Percentiles rank a stretch among this genome's conserved stretches.
Evolutionary conservation across 2,329 filamentous ascomycete species (phyloP).

Genomic region (Penicillium sp.): DNA sequence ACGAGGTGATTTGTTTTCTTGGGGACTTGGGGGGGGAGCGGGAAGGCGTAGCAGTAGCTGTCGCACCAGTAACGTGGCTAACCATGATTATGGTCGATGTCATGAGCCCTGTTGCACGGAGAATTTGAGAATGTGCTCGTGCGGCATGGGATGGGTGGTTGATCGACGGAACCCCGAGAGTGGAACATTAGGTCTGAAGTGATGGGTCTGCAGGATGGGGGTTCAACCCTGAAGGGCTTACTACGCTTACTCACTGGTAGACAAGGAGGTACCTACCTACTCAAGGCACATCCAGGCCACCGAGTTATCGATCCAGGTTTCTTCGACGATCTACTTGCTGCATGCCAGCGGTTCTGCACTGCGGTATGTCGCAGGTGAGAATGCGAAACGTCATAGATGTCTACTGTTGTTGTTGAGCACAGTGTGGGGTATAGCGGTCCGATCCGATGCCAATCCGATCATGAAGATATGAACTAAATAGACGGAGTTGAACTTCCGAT

Average conservation of each 20-base stretch:
- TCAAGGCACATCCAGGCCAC: no score
- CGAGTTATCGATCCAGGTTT: no score
- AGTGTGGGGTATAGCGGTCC: slow-evolving; percentile 15
- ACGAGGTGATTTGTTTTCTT: slow-evolving; percentile 9
- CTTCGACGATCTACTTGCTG: not conserved
- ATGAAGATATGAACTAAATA: not conserved
- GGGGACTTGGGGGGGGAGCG: no score
- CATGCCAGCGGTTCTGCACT: not conserved
- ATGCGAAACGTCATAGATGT: slow-evolving; percentile 12
- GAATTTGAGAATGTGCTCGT: not conserved
- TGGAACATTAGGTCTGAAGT: no score
- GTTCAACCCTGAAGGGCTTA: no score
- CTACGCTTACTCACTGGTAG: no score
- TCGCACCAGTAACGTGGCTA: no score
- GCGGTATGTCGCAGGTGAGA: not conserved
- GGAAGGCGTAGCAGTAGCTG: no score
- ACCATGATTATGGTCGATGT: not conserved
- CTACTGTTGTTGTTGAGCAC: no score
- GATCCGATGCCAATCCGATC: slow-evolving; percentile 9
- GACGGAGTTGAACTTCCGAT: not conserved
- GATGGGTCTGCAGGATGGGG: no score
- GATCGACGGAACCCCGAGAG: slow-evolving; percentile 1
- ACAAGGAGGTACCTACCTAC: no score
- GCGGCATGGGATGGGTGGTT: not conserved
- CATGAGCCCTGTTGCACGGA: slow-evolving; percentile 1